Conservation (phyloP, 345 rosid genomes). For the Hirschfeldia incana region DNA sequence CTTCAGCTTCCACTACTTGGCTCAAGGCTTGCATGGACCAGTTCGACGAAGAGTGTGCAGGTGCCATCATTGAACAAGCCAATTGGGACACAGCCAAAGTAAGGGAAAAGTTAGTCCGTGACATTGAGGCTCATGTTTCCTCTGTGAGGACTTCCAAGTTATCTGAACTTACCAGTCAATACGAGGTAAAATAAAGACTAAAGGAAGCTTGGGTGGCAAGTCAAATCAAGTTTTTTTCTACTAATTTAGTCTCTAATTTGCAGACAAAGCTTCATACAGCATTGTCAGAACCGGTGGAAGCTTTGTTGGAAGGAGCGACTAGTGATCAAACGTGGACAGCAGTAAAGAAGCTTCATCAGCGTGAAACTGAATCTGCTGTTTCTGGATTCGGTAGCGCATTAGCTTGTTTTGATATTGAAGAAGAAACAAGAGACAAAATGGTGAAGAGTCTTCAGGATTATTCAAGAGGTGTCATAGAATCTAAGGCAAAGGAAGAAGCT, state of each 20-base stretch:
- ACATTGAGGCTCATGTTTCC: conserved; percentile 78
- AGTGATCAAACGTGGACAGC: conserved; percentile 71
- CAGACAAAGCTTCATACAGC: conserved; percentile 72
- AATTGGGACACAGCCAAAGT: conserved; percentile 82
- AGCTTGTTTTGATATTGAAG: conserved; percentile 72
- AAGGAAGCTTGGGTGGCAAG: not conserved
- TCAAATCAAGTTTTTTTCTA: not conserved
- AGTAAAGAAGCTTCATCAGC: conserved; percentile 67
- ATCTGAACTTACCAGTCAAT: conserved; percentile 67
- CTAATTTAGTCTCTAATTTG: conserved; percentile 18
- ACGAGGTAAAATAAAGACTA: conserved; percentile 54
- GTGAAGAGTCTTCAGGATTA: conserved; percentile 53
- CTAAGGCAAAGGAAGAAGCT: conserved; percentile 86
- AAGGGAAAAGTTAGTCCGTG: conserved; percentile 73
- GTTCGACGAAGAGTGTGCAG: conserved; percentile 76
- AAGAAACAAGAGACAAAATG: conserved; percentile 55
- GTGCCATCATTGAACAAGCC: conserved; percentile 80
- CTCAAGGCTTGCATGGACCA: conserved; percentile 46
- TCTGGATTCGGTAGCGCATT: conserved; percentile 63
- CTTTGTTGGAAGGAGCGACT: conserved; percentile 73
- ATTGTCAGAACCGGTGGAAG: conserved; percentile 82
- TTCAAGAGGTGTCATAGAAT: conserved; percentile 74
- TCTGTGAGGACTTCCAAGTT: conserved; percentile 75
- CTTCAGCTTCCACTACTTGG: conserved; percentile 60
- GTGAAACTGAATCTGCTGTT: conserved; percentile 69